phyloP scores from a whole-genome alignment of 73 alveolate genomes.

The Blepharisma japonicum region DNA sequence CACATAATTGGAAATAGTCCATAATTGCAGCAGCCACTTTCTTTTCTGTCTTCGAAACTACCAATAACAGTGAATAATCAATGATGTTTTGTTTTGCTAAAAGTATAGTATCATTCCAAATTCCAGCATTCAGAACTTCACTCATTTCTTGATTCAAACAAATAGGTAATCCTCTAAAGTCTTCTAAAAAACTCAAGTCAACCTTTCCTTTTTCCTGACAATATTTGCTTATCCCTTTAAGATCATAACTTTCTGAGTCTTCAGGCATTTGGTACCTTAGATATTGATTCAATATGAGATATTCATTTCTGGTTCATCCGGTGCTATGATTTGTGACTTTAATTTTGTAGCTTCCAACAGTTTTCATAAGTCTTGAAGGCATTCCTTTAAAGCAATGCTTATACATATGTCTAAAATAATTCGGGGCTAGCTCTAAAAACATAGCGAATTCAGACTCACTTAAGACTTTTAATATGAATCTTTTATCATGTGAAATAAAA shows the following conservation, averaged over 20 bases:
- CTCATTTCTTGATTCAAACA: neutral
- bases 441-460: conserved; percentile 46
- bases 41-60: conserved; percentile 48
- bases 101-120: conserved; percentile 72
- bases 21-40: conserved; percentile 70
- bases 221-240: conserved; percentile 17
- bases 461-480: conserved; percentile 45
- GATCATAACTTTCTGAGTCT: conserved; percentile 5
- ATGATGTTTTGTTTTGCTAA: conserved; percentile 61
- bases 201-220: neutral
- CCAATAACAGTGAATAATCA: conserved; percentile 70
- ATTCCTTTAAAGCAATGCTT: neutral
- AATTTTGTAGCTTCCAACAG: conserved; percentile 3
- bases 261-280: neutral
- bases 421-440: conserved; percentile 57
- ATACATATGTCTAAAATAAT: conserved; percentile 10
- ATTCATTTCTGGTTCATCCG: neutral
- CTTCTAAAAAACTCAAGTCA: conserved; percentile 30
- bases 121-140: conserved; percentile 26
- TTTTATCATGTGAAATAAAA: neutral
- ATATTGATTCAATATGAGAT: neutral
- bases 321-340: neutral
- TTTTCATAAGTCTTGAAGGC: neutral
- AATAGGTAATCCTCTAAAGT: conserved; percentile 18
- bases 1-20: conserved; percentile 46